Conservation (phyloP, 1,139 yeast genomes). For the Candida tropicalis region DNA sequence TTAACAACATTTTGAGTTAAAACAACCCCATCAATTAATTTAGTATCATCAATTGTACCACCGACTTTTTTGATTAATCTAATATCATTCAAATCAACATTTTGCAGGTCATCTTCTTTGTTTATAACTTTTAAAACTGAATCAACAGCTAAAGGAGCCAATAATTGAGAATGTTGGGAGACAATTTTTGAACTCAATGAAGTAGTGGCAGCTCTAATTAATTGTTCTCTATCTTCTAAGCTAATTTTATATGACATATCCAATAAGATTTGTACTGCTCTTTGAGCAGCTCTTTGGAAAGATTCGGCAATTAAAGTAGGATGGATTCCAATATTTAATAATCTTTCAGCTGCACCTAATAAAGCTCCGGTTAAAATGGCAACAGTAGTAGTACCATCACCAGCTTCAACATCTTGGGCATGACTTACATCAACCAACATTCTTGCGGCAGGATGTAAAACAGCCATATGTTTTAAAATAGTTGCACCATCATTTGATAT, state of each 20-base stretch:
- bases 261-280: constrained; percentile 81
- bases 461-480: constrained; percentile 95
- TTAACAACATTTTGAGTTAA: constrained; percentile 88
- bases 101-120: constrained; percentile 36
- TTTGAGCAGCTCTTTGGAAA: constrained; percentile 87
- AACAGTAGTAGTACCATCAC: constrained; percentile 98
- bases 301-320: constrained; percentile 95
- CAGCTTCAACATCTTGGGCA: constrained; percentile 98
- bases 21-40: constrained; percentile 89
- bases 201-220: constrained; percentile 91
- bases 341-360: constrained; percentile 90
- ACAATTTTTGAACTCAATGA: constrained; percentile 94
- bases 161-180: constrained; percentile 79
- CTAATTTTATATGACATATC: constrained; percentile 84
- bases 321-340: constrained; percentile 88
- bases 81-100: constrained; percentile 87
- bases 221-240: constrained; percentile 74
- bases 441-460: constrained; percentile 96
- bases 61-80: constrained; percentile 92
- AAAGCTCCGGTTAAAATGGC: constrained; percentile 94
- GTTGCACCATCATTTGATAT: constrained; percentile 99
- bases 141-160: constrained; percentile 95
- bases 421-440: constrained; percentile 97
- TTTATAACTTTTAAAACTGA: constrained; percentile 81
- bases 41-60: constrained; percentile 97